Evolutionary conservation across 208 protist genomes (phyloP).

Genomic region (Crithidia thermophila): DNA sequence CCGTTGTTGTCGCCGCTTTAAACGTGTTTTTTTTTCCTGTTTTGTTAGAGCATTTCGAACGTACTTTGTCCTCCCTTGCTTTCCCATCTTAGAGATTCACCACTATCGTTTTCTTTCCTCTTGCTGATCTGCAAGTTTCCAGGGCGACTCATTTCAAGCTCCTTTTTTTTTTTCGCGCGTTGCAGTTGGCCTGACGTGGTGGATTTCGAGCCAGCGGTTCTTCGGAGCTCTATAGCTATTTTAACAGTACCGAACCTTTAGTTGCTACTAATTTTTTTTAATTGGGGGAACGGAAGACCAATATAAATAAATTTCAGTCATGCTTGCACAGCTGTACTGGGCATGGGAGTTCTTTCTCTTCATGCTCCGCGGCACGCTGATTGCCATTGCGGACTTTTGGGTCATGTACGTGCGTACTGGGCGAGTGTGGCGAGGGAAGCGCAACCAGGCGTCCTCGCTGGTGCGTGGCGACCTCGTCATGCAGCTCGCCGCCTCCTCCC

Average conservation of each 20-base stretch:
- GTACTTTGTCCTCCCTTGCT: too few species aligned
- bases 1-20: too few species aligned
- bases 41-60: too few species aligned
- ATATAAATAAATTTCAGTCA: background rate
- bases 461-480: constrained; percentile 60
- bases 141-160: background rate
- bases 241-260: too few species aligned
- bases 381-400: constrained; percentile 61
- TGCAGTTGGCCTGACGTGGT: background rate
- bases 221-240: too few species aligned
- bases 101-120: too few species aligned
- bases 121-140: background rate
- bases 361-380: constrained; percentile 46
- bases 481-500: constrained; percentile 64
- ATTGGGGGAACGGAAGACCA: too few species aligned
- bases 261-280: too few species aligned
- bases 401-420: constrained; percentile 63
- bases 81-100: too few species aligned
- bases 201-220: background rate
- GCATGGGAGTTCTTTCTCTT: constrained; percentile 45
- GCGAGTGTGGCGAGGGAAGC: constrained; percentile 43
- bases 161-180: background rate
- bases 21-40: too few species aligned
- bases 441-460: constrained; percentile 45
- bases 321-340: constrained; percentile 21